These are phyloP conservation scores for Panellus pusillus DNA, from an alignment of 768 basidiomycete species.

Conservation along the genomic window DNA sequence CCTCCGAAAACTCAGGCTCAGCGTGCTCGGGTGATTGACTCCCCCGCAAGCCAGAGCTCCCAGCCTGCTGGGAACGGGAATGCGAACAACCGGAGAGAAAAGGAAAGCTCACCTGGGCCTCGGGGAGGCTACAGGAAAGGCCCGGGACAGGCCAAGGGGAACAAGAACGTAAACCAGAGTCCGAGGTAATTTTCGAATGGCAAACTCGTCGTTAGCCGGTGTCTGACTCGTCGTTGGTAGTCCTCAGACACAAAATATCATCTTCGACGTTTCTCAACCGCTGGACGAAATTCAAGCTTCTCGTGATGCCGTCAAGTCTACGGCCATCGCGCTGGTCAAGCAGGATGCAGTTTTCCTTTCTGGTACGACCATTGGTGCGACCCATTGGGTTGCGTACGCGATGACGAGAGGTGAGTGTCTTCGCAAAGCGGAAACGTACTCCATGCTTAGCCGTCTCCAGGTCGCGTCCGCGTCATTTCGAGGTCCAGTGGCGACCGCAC, in stretches of 20 bases:
- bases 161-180: slow-evolving; percentile 50
- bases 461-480: slow-evolving; percentile 86
- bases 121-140: slow-evolving; percentile 37
- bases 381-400: slow-evolving; percentile 90
- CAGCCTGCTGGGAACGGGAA: slow-evolving; percentile 23
- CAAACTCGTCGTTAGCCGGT: neutral
- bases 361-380: slow-evolving; percentile 86
- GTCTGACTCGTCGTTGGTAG: slow-evolving; percentile 33
- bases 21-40: slow-evolving; percentile 51
- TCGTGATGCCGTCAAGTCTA: slow-evolving; percentile 80
- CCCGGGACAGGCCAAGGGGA: slow-evolving; percentile 41
- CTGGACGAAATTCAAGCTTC: slow-evolving; percentile 76
- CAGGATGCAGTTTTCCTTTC: slow-evolving; percentile 83
- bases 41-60: slow-evolving; percentile 44
- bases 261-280: slow-evolving; percentile 73
- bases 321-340: slow-evolving; percentile 85
- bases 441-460: slow-evolving; percentile 30
- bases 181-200: slow-evolving; percentile 47
- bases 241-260: slow-evolving; percentile 63
- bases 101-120: slow-evolving; percentile 70
- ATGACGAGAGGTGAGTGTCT: slow-evolving; percentile 71
- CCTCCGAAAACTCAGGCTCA: slow-evolving; percentile 62
- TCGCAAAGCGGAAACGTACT: neutral
- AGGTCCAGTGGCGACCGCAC: slow-evolving; percentile 87
- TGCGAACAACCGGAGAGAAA: slow-evolving; percentile 48